phyloP scores from a whole-genome alignment of 2,329 filamentous ascomycete genomes.

The Coniochaeta pulveracea region DNA sequence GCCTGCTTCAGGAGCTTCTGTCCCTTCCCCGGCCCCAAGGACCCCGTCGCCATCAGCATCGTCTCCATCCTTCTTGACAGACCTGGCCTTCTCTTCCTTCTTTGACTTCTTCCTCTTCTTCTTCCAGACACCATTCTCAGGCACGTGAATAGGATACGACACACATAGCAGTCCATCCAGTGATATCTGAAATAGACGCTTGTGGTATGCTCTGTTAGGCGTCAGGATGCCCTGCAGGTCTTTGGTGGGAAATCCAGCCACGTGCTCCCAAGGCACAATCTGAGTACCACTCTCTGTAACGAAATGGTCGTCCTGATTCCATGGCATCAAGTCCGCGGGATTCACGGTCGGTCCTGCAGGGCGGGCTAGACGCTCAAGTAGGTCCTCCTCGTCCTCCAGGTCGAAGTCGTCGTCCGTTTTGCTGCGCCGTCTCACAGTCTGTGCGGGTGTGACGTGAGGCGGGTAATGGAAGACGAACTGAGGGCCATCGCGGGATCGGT shows the following conservation, averaged over 20 bases:
- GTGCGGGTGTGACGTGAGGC: constrained; percentile 37
- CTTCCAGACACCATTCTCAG: constrained; percentile 66
- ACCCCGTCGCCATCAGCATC: too few species aligned
- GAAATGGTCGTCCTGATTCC: constrained; percentile 42
- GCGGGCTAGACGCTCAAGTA: constrained; percentile 34
- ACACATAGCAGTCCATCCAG: constrained; percentile 72
- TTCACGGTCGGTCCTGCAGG: constrained; percentile 21
- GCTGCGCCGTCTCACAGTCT: constrained; percentile 20
- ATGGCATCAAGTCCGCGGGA: constrained; percentile 27
- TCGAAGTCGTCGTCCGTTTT: constrained; percentile 20
- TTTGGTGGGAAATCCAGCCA: constrained; percentile 63
- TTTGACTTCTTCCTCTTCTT: constrained; percentile 44
- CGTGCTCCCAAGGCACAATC: constrained; percentile 57
- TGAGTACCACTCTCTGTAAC: constrained; percentile 44
- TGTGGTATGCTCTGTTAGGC: constrained; percentile 66
- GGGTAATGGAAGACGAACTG: constrained; percentile 83
- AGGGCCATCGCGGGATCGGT: constrained; percentile 66
- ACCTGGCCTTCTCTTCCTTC: constrained; percentile 20
- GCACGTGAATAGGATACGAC: constrained; percentile 74
- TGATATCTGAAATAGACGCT: constrained; percentile 70
- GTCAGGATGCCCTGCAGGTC: constrained; percentile 73
- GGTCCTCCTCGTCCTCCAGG: constrained; percentile 38
- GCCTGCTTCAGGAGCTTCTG: constrained; percentile 13
- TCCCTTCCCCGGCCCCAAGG: constrained; percentile 15
- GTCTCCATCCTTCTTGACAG: constrained; percentile 17